Percentiles rank a stretch among this genome's conserved stretches.
These are phyloP conservation scores for Starmera pachycereana DNA, from an alignment of 805 yeast genomes.

Conservation along the genomic window DNA sequence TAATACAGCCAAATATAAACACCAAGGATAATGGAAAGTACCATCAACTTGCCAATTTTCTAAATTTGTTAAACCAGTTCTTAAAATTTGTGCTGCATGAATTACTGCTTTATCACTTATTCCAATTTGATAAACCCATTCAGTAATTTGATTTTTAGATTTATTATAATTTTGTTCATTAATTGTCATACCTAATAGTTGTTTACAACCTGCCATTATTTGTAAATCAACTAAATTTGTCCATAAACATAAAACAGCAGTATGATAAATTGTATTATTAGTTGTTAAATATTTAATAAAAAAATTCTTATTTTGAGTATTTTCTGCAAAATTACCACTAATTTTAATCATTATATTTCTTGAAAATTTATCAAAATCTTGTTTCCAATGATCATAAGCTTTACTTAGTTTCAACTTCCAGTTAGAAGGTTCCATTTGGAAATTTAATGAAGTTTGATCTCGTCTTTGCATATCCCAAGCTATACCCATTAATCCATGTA, in stretches of 20 bases:
- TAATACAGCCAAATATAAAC: slow-evolving; percentile 8
- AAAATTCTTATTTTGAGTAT: background rate
- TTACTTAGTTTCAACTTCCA: background rate
- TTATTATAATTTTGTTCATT: background rate
- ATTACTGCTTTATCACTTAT: slow-evolving; percentile 6
- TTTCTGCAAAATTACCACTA: background rate
- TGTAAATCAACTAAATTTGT: background rate
- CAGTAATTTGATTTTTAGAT: background rate
- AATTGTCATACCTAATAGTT: background rate
- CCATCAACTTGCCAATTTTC: slow-evolving; percentile 14
- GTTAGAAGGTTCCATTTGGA: background rate
- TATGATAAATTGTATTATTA: slow-evolving; percentile 1
- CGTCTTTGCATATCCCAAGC: background rate
- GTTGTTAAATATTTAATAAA: slow-evolving; percentile 1
- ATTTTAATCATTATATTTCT: background rate
- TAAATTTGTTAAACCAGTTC: slow-evolving; percentile 7
- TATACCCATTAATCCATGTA: slow-evolving; percentile 1
- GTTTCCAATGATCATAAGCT: slow-evolving; percentile 1
- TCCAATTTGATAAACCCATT: background rate
- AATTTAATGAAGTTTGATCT: background rate
- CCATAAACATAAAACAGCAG: background rate
- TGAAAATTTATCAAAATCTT: slow-evolving; percentile 1
- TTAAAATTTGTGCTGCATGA: slow-evolving; percentile 9
- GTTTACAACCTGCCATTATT: background rate
- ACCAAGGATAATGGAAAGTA: slow-evolving; percentile 11